These are phyloP conservation scores for Rhodamnia argentea DNA, from an alignment of 345 rosid species.

Conservation along the genomic window DNA sequence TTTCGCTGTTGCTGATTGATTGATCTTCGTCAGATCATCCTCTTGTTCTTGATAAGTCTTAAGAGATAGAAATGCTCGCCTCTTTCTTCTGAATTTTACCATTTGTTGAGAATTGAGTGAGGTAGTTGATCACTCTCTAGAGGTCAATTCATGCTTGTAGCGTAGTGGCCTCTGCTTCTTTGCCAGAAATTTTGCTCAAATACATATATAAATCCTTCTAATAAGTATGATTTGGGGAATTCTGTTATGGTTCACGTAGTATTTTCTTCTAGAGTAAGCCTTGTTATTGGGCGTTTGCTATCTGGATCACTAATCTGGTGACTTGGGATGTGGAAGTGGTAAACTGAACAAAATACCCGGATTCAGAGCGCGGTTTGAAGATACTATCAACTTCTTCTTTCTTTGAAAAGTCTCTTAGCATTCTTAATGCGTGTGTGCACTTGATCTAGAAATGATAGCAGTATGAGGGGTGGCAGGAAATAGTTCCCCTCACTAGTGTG, in stretches of 20 bases:
- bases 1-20: not conserved
- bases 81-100: not conserved
- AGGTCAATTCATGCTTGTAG: not conserved
- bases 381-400: not conserved
- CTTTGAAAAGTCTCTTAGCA: not conserved
- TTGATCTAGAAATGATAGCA: not conserved
- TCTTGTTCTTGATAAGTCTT: not conserved
- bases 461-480: not conserved
- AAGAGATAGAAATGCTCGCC: not conserved
- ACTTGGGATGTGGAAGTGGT: not conserved
- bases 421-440: not conserved
- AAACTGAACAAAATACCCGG: not conserved
- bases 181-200: not conserved
- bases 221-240: too few relatives aligned
- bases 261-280: not conserved
- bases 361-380: not conserved
- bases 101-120: not conserved
- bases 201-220: not conserved
- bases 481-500: not conserved
- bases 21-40: not conserved
- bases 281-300: not conserved
- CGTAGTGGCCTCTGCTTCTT: not conserved
- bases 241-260: too few relatives aligned
- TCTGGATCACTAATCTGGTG: not conserved
- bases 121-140: not conserved